Percentiles rank a stretch among this genome's conserved stretches.
phyloP scores from a whole-genome alignment of 352 stramenopile species.

The Thraustochytrium striatum region DNA sequence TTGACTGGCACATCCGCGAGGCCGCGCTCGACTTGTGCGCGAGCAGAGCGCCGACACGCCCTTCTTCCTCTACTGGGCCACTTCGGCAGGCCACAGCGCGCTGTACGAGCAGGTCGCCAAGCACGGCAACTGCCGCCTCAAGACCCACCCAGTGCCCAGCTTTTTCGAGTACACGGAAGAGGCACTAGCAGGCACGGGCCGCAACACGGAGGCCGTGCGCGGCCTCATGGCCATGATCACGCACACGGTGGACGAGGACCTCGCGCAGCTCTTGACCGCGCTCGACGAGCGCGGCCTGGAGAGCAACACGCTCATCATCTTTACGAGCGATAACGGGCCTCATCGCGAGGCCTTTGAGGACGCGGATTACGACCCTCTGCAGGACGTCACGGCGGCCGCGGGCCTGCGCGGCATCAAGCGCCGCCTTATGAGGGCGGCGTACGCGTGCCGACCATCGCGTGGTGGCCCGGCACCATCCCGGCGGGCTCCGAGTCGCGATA shows the following conservation, averaged over 20 bases:
- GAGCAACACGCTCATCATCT: slow-evolving; percentile 44
- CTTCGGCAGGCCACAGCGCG: not conserved
- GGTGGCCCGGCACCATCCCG: slow-evolving; percentile 32
- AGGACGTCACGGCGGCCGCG: slow-evolving; percentile 26
- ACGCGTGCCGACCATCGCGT: slow-evolving; percentile 17
- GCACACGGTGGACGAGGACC: slow-evolving; percentile 42
- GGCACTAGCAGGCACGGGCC: slow-evolving; percentile 12
- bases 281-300: slow-evolving; percentile 33
- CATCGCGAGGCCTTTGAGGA: slow-evolving; percentile 46
- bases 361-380: slow-evolving; percentile 12
- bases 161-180: slow-evolving; percentile 2
- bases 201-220: slow-evolving; percentile 34
- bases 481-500: slow-evolving; percentile 7
- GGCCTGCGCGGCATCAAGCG: slow-evolving; percentile 47
- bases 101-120: slow-evolving; percentile 16
- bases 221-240: slow-evolving; percentile 46
- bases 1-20: slow-evolving; percentile 3
- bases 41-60: not conserved
- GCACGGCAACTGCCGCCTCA: not conserved
- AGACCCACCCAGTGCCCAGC: slow-evolving; percentile 18
- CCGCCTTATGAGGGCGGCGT: slow-evolving; percentile 42
- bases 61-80: slow-evolving; percentile 45
- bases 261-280: slow-evolving; percentile 2
- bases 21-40: not conserved
- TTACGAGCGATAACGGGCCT: slow-evolving; percentile 49